Evolutionary conservation across 352 stramenopile species (phyloP).

Genomic region (Globisporangium nagaii): DNA sequence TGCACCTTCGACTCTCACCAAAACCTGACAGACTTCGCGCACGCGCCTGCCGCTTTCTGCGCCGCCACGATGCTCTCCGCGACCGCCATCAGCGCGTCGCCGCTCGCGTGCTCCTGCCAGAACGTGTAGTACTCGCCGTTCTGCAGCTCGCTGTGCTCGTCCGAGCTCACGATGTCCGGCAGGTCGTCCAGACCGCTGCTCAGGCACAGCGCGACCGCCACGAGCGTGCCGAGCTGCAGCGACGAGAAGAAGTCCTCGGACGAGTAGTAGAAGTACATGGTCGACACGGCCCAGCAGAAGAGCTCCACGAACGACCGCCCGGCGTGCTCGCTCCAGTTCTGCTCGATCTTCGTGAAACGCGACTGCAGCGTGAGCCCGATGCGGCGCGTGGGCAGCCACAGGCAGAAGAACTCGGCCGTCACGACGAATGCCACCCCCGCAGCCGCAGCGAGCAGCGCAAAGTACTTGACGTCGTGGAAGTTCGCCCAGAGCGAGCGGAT

Average conservation of each 20-base stretch:
- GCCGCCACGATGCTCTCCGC: slow-evolving; percentile 33
- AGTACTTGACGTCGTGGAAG: slow-evolving; percentile 69
- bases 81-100: slow-evolving; percentile 41
- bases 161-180: slow-evolving; percentile 40
- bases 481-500: slow-evolving; percentile 60
- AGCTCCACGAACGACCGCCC: slow-evolving; percentile 56
- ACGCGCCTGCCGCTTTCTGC: slow-evolving; percentile 31
- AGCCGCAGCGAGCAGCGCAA: slow-evolving; percentile 56
- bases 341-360: slow-evolving; percentile 48
- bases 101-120: slow-evolving; percentile 45
- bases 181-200: slow-evolving; percentile 54
- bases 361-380: slow-evolving; percentile 71
- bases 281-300: slow-evolving; percentile 50
- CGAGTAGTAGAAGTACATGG: slow-evolving; percentile 53
- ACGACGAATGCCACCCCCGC: slow-evolving; percentile 68
- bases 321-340: slow-evolving; percentile 57
- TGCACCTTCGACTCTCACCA: no score
- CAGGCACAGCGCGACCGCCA: slow-evolving; percentile 45
- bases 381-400: slow-evolving; percentile 70
- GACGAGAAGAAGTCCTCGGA: slow-evolving; percentile 44
- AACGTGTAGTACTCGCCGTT: slow-evolving; percentile 35
- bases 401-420: slow-evolving; percentile 70
- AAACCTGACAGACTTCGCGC: neutral
- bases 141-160: slow-evolving; percentile 16
- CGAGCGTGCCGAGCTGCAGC: slow-evolving; percentile 48